Evolutionary conservation across 139 green algal species (phyloP).

Genomic region (Chlorella sp.): DNA sequence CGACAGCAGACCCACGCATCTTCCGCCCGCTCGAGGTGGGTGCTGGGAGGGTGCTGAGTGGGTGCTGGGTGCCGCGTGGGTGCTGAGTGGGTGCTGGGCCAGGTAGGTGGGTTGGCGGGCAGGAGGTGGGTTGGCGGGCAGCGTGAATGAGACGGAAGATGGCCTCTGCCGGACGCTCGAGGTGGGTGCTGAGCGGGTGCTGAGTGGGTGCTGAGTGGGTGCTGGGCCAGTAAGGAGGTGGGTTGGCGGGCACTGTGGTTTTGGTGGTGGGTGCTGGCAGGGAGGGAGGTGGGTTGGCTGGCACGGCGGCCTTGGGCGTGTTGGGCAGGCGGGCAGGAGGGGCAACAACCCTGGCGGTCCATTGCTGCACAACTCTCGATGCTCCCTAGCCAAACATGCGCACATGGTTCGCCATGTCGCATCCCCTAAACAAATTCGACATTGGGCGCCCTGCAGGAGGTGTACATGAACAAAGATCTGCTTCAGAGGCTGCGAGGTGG

Average conservation of each 20-base stretch:
- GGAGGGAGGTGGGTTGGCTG: not conserved
- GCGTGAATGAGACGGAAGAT: too few relatives aligned
- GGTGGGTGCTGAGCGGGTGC: too few relatives aligned
- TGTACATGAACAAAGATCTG: conserved; percentile 41
- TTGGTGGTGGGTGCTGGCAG: conserved; percentile 11
- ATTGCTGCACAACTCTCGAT: too few relatives aligned
- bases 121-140: too few relatives aligned
- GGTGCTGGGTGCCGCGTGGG: not conserved
- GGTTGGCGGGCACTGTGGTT: too few relatives aligned
- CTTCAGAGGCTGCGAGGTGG: conserved; percentile 12
- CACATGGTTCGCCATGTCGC: not conserved
- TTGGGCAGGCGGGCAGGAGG: not conserved
- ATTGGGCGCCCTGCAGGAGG: conserved; percentile 8
- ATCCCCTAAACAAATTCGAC: too few relatives aligned
- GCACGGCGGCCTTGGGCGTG: too few relatives aligned
- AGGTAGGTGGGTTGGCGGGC: too few relatives aligned
- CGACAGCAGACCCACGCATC: conserved; percentile 10
- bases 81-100: not conserved
- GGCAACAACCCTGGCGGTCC: too few relatives aligned
- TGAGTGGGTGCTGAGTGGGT: not conserved
- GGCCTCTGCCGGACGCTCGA: too few relatives aligned
- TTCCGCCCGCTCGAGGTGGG: conserved; percentile 44
- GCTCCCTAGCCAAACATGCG: too few relatives aligned
- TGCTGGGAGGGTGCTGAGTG: not conserved
- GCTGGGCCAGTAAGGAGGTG: not conserved